Percentiles rank a stretch among this genome's conserved stretches.
Conservation (phyloP, 2,329 filamentous ascomycete genomes). For the Elsinoe perseae region DNA sequence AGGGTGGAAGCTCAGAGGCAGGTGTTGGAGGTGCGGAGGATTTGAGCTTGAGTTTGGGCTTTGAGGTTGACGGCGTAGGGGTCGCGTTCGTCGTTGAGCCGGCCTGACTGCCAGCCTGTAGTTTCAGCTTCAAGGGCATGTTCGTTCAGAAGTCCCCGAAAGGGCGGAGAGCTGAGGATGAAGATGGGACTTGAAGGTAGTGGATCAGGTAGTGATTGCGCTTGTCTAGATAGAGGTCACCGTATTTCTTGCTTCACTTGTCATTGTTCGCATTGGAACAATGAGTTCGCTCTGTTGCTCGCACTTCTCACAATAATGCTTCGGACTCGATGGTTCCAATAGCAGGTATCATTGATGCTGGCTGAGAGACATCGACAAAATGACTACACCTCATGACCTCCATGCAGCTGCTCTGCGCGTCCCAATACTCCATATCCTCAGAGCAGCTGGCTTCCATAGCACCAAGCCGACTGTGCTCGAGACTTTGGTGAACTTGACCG, state of each 20-base stretch:
- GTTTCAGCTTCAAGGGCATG: slow-evolving; percentile 15
- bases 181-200: not conserved
- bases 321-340: not conserved
- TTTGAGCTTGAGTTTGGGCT: slow-evolving; percentile 37
- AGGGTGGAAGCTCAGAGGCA: slow-evolving; percentile 24
- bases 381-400: slow-evolving; percentile 33
- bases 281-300: no score
- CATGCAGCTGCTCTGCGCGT: slow-evolving; percentile 78
- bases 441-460: slow-evolving; percentile 81
- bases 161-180: not conserved
- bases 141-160: slow-evolving; percentile 2
- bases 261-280: no score
- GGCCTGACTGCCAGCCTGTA: slow-evolving; percentile 10
- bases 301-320: not conserved
- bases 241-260: no score
- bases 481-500: slow-evolving; percentile 77
- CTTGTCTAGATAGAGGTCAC: no score
- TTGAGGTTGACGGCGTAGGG: slow-evolving; percentile 20
- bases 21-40: slow-evolving; percentile 22
- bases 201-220: no score
- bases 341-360: not conserved
- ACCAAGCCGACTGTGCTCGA: slow-evolving; percentile 77
- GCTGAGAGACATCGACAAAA: not conserved
- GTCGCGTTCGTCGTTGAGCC: slow-evolving; percentile 19
- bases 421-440: slow-evolving; percentile 80